These are phyloP conservation scores for Iris pallida DNA, from an alignment of 116 monocot species.

Conservation along the genomic window DNA sequence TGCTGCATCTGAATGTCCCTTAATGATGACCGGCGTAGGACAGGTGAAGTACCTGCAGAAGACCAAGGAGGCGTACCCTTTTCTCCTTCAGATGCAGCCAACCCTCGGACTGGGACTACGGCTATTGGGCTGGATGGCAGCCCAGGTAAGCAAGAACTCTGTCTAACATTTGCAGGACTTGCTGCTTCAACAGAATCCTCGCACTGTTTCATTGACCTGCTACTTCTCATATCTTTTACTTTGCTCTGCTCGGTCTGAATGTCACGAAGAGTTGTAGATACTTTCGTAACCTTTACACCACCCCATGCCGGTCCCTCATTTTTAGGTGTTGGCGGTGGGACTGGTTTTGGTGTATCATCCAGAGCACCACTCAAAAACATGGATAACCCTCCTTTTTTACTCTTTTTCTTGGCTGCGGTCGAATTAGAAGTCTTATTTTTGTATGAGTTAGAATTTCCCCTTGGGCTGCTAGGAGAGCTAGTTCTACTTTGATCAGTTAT, in stretches of 20 bases:
- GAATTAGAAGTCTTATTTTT: slow-evolving; percentile 26
- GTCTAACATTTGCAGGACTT: slow-evolving; percentile 32
- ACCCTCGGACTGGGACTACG: slow-evolving; percentile 26
- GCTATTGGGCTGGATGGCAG: slow-evolving; percentile 44
- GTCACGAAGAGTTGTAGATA: slow-evolving; percentile 63
- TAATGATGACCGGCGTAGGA: slow-evolving; percentile 53
- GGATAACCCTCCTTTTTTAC: slow-evolving; percentile 88
- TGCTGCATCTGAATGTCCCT: slow-evolving; percentile 96
- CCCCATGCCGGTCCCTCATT: slow-evolving; percentile 96
- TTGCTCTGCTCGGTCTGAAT: slow-evolving; percentile 92
- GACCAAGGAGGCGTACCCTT: slow-evolving; percentile 90
- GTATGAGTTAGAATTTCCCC: slow-evolving; percentile 14
- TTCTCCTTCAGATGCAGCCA: slow-evolving; percentile 46
- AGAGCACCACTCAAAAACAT: slow-evolving; percentile 97
- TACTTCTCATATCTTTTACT: slow-evolving; percentile 18
- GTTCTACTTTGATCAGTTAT: slow-evolving; percentile 12
- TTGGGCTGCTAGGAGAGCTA: slow-evolving; percentile 14
- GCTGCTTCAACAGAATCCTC: slow-evolving; percentile 24
- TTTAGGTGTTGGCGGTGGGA: slow-evolving; percentile 59
- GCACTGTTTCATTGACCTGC: slow-evolving; percentile 17
- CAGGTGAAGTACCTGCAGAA: slow-evolving; percentile 60
- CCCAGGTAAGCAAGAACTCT: slow-evolving; percentile 47
- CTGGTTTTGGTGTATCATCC: slow-evolving; percentile 55
- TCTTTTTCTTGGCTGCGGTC: slow-evolving; percentile 62
- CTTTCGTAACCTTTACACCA: slow-evolving; percentile 59